These are phyloP conservation scores for Inga leiocalycina DNA, from an alignment of 306 rosid genomes.

Conservation along the genomic window DNA sequence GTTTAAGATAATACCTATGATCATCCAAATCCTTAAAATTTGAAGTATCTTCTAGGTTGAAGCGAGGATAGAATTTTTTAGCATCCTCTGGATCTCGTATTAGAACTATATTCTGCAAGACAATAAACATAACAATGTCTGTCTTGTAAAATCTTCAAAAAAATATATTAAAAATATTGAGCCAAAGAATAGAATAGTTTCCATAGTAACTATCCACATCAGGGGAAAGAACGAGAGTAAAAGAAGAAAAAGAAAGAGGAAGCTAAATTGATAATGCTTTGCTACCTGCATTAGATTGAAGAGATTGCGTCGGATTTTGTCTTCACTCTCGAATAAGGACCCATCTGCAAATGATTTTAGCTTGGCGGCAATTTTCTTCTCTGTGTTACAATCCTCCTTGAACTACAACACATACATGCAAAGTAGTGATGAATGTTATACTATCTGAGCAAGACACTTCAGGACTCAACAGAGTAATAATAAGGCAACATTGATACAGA, in stretches of 20 bases:
- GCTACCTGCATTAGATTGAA: conserved; percentile 79
- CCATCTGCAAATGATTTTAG: conserved; percentile 65
- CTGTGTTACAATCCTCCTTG: conserved; percentile 89
- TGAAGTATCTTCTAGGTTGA: conserved; percentile 90
- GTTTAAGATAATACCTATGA: conserved; percentile 58
- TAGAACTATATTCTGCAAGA: conserved; percentile 84
- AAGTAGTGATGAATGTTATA: conserved; percentile 8
- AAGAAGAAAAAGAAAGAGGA: conserved; percentile 3
- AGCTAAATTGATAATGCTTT: conserved; percentile 12
- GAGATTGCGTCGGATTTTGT: conserved; percentile 62
- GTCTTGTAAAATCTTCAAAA: conserved; percentile 29
- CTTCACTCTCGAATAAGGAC: conserved; percentile 63
- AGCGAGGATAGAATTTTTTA: conserved; percentile 86
- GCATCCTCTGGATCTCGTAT: conserved; percentile 85
- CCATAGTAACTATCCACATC: conserved; percentile 20
- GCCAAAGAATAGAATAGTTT: neutral
- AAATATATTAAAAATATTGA: neutral
- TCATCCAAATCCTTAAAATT: conserved; percentile 88
- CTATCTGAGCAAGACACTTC: conserved; percentile 10
- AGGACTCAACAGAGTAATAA: conserved; percentile 19
- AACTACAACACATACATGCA: conserved; percentile 46
- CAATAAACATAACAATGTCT: conserved; percentile 31
- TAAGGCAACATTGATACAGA: conserved; percentile 11
- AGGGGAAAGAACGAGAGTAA: neutral
- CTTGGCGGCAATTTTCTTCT: conserved; percentile 83